Base-by-base conservation (phyloP, 257 asterid species). In the Solanum sejunctum region DNA sequence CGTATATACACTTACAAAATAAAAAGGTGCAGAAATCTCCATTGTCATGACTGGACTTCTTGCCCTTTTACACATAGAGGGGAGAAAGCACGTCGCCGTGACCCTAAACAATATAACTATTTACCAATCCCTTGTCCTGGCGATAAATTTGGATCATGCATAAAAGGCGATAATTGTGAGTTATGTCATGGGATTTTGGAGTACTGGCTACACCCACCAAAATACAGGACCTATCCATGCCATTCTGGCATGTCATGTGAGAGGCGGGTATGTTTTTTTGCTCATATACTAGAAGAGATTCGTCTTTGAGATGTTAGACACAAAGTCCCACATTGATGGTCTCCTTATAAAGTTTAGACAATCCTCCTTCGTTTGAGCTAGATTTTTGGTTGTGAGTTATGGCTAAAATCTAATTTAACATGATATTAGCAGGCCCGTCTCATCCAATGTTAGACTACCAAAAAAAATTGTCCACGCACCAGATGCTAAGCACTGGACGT, bases 1-100 rank as follows among this genome's bases (percentile, higher is more conserved):
- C 77, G 45, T 17, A 82, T 82, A 78, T 82, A 82, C 11, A 2
- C 16, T 1, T 82, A 60, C 23, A 82, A 82, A 47, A 15, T 82
- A 3, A 18, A 54, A 7, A 52, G 23, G 10, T 82, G 85, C 8
- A 3, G 78, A 6, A 67, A 36, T 12, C 39, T 28, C 15, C 63
- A 8, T 5, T 23, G 61, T 15, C 85, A 82, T 23, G 78, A 82
- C 11, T 63, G 85, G 85, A 45, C 61, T 10, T 67, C 15, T 45
- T 82, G 85, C 61, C 85, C 85, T 3, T 82, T 60, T 10, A 54
- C 78, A 13, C 85, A 82, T 21, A 26, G 58, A 32, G 85, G 85
- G 57, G 63, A 82, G 55, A 82, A 63, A 70, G 85, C 85, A 28
- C 85, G 63, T 70, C 85, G 85, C 7, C 54, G 85, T 10, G 85